A percentile compares a stretch with the other conserved stretches of the same genome.
These are phyloP conservation scores for Pichia occidentalis DNA, from an alignment of 805 yeast species.

Conservation along the genomic window DNA sequence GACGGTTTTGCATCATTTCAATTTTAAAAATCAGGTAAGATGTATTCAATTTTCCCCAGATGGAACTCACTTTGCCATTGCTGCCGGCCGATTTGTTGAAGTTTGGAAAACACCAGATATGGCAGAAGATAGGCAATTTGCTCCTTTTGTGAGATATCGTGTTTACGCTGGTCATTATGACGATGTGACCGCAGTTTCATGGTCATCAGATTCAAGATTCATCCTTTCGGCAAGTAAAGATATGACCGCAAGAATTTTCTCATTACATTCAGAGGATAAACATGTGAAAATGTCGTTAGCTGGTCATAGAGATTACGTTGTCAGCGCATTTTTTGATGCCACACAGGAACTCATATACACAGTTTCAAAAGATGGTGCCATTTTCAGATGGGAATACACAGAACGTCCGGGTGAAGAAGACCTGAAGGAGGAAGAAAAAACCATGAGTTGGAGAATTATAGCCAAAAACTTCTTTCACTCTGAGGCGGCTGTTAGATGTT, in stretches of 20 bases:
- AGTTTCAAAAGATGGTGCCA: conserved; percentile 89
- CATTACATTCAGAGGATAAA: conserved; percentile 62
- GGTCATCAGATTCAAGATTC: conserved; percentile 91
- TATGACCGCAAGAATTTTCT: conserved; percentile 79
- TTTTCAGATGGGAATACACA: conserved; percentile 85
- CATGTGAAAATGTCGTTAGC: conserved; percentile 79
- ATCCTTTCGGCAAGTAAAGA: conserved; percentile 83
- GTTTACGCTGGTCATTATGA: conserved; percentile 90
- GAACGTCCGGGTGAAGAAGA: conserved; percentile 46
- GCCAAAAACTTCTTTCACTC: conserved; percentile 69
- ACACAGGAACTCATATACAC: conserved; percentile 89
- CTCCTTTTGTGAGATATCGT: conserved; percentile 89
- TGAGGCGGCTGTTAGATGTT: conserved; percentile 68
- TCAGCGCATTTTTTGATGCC: conserved; percentile 80
- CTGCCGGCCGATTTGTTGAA: conserved; percentile 74
- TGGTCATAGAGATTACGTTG: conserved; percentile 87
- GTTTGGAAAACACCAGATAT: conserved; percentile 88
- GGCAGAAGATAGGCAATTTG: conserved; percentile 83
- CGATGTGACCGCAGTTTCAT: conserved; percentile 68
- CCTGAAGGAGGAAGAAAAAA: conserved; percentile 37
- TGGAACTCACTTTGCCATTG: conserved; percentile 82
- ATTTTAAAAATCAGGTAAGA: conserved; percentile 72
- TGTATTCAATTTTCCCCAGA: conserved; percentile 83
- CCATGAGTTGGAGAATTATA: conserved; percentile 75
- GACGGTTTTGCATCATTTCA: conserved; percentile 87